These are phyloP conservation scores for Digitaria exilis DNA, from an alignment of 202 grass and related monocot species.

Conservation along the genomic window DNA sequence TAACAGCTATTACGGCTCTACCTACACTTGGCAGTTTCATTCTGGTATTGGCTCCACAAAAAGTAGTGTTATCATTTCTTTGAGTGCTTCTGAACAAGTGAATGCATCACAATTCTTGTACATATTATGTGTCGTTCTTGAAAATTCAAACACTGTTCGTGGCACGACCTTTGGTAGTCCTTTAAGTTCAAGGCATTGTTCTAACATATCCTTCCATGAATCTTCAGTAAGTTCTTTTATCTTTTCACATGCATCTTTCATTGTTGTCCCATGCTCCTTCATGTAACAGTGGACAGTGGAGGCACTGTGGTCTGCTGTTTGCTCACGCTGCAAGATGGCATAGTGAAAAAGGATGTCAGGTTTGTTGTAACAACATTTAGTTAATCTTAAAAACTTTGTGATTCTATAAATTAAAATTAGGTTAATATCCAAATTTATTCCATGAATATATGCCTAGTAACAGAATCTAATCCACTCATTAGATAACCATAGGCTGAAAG, in stretches of 20 bases:
- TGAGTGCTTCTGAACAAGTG: constrained; percentile 36
- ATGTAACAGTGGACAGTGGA: constrained; percentile 49
- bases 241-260: not conserved
- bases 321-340: constrained; percentile 21
- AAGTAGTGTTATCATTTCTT: constrained; percentile 13
- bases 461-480: not conserved
- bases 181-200: not conserved
- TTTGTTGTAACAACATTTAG: not conserved
- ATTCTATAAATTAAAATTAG: not conserved
- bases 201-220: constrained; percentile 43
- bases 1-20: not conserved
- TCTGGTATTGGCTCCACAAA: constrained; percentile 32
- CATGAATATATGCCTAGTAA: not conserved
- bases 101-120: constrained; percentile 20
- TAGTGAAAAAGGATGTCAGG: not conserved
- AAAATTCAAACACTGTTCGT: constrained; percentile 4
- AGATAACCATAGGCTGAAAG: not conserved
- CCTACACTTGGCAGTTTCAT: not conserved
- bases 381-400: not conserved
- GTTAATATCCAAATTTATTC: not conserved
- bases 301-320: constrained; percentile 17
- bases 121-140: constrained; percentile 26
- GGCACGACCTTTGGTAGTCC: not conserved
- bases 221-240: constrained; percentile 25
- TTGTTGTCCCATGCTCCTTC: constrained; percentile 33